phyloP scores from a whole-genome alignment of 1,284 basidiomycete genomes.

The Naganishia cerealis region DNA sequence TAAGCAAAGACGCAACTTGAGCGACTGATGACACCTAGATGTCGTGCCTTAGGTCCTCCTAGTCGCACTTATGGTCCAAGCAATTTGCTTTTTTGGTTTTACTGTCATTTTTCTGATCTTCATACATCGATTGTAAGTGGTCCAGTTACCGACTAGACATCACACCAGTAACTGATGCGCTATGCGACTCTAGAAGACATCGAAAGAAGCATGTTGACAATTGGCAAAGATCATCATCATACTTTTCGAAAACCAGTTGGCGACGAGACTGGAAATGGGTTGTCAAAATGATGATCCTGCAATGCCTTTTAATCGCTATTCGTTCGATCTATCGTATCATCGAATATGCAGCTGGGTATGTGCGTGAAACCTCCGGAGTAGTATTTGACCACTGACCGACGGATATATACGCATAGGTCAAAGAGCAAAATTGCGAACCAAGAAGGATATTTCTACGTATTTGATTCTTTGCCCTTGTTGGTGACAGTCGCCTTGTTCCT shows the following conservation, averaged over 20 bases:
- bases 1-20: background rate
- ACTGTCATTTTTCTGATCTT: conserved; percentile 33
- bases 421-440: conserved; percentile 34
- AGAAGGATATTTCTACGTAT: conserved; percentile 38
- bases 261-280: conserved; percentile 10
- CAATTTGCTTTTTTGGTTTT: conserved; percentile 15
- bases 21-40: no score
- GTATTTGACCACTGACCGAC: background rate
- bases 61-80: conserved; percentile 37
- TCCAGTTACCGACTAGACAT: background rate
- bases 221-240: background rate
- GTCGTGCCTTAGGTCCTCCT: conserved; percentile 32
- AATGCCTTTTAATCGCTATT: conserved; percentile 27
- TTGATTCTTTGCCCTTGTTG: conserved; percentile 36
- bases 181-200: background rate
- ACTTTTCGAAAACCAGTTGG: conserved; percentile 4
- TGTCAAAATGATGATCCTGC: conserved; percentile 11
- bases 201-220: background rate
- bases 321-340: conserved; percentile 39
- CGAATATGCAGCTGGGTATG: conserved; percentile 39
- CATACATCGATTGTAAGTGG: conserved; percentile 26
- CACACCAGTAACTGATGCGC: background rate
- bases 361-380: background rate
- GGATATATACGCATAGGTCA: conserved; percentile 26
- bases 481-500: conserved; percentile 30